Evolutionary conservation across 306 rosid genomes (phyloP), one percentile per base, ranked within the genome.

Genomic region (Astragalus membranaceus): DNA sequence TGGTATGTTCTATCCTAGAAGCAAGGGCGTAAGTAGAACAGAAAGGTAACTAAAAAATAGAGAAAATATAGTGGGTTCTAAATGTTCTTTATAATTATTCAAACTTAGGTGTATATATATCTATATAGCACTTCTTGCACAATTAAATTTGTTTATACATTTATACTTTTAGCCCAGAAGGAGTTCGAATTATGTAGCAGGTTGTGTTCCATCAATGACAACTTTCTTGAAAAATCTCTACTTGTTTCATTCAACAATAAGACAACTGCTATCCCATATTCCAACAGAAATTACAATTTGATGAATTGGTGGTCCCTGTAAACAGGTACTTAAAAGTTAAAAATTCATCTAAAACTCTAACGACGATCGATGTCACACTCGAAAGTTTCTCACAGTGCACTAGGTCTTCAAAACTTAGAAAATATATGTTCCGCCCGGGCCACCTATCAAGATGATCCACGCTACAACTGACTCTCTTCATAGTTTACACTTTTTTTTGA

Each of bases 1-100:
- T 59, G 85, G 86, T 52, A 75, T 78, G 74, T 59, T 80, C 65
- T 44, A 63, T 51, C 72, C 74, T 9, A 65, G 80, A 78, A 81
- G 81, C 70, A 79, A 71, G 74, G 61, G 76, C 53, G 79, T 72
- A 48, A 78, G 47, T 74, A 65, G 37, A 74, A 75, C 70, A 48
- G 43, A 54, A 54, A 56, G 69, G 32, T 49, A 72, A 35, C 65
- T 78, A 73, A 70, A n/a, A 17, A 66, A 5, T 29, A 65, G 70
- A 78, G 63, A 64, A 70, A 56, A 72, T 6, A 37, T 10, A 35
- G 39, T 7, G 49, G 39, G 35, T 37, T 73, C 81, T 81, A 75
- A 66, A 80, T 79, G 10, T 59, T 59, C 12, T 39, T 16, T 67
- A 42, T 70, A 62, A 53, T 41, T 30, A 59, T 29, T 55, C 70